A percentile compares a stretch with the other conserved stretches of the same genome.
These are phyloP conservation scores for Kwoniella mangroviensis DNA, from an alignment of 768 basidiomycete species.

Conservation along the genomic window DNA sequence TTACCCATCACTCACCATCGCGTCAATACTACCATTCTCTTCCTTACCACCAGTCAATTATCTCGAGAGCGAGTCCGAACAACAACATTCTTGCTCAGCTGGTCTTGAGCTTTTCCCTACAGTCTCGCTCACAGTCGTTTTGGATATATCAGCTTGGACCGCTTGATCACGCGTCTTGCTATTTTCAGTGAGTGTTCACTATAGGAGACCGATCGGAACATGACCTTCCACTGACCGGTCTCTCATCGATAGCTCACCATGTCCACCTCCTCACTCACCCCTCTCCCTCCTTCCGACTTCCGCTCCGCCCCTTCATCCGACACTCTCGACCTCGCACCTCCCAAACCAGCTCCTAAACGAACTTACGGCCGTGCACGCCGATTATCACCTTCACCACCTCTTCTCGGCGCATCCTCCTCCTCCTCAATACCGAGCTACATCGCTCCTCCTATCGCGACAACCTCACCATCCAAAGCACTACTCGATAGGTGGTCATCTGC, in stretches of 20 bases:
- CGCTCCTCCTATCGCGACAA: not conserved
- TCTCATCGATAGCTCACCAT: conserved; percentile 6
- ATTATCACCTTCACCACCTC: conserved; percentile 21
- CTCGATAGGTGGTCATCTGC: conserved; percentile 22
- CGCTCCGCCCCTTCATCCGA: conserved; percentile 14
- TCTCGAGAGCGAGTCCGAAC: too few species aligned
- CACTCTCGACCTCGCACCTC: conserved; percentile 16
- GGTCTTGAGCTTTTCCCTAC: not conserved
- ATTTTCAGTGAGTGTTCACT: not conserved
- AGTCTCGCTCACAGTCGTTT: not conserved
- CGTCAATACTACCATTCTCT: not conserved
- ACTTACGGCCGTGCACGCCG: conserved; percentile 25
- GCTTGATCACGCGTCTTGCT: conserved; percentile 3
- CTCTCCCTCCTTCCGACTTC: conserved; percentile 5
- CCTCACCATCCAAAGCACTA: conserved; percentile 21
- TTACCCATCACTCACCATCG: not conserved
- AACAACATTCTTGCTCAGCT: not conserved
- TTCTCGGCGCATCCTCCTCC: not conserved
- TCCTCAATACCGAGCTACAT: conserved; percentile 5
- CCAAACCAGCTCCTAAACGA: conserved; percentile 17
- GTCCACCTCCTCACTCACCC: conserved; percentile 28
- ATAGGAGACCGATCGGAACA: too few species aligned
- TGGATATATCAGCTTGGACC: not conserved
- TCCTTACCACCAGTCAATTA: too few species aligned
- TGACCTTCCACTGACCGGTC: too few species aligned